phyloP scores from a whole-genome alignment of 352 stramenopile species.

The Globisporangium rhizosaccharum region DNA sequence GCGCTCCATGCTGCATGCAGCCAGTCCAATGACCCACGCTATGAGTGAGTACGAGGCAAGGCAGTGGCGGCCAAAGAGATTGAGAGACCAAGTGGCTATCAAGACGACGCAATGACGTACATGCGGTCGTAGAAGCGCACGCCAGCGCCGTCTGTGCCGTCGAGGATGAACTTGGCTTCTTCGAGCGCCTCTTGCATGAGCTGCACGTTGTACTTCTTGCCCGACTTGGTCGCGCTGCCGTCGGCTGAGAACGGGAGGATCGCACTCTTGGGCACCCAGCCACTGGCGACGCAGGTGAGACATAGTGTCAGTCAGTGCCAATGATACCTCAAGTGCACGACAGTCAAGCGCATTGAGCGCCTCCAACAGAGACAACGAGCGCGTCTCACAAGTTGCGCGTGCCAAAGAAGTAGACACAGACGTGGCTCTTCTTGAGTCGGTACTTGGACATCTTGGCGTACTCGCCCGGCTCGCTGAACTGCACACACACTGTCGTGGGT shows the following conservation, averaged over 20 bases:
- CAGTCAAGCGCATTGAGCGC: neutral
- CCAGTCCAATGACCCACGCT: neutral
- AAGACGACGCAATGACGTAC: constrained; percentile 27
- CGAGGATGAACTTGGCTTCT: constrained; percentile 61
- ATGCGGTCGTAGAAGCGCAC: constrained; percentile 75
- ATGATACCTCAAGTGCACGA: neutral
- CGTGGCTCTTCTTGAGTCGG: constrained; percentile 67
- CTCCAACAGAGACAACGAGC: constrained; percentile 1
- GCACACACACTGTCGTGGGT: constrained; percentile 6
- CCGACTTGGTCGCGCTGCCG: constrained; percentile 44
- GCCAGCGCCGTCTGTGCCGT: constrained; percentile 49
- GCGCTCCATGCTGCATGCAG: constrained; percentile 52
- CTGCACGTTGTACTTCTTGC: constrained; percentile 66
- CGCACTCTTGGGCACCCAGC: constrained; percentile 66
- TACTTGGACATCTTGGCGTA: constrained; percentile 77
- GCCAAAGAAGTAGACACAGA: constrained; percentile 85
- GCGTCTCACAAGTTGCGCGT: constrained; percentile 80
- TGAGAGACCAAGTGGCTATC: neutral
- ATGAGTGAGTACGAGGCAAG: neutral
- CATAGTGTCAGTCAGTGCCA: neutral
- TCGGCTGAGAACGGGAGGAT: constrained; percentile 74
- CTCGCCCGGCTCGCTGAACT: constrained; percentile 81
- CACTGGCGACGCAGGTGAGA: constrained; percentile 23
- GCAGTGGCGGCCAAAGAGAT: neutral
- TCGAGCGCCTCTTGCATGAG: constrained; percentile 69